Evolutionary conservation across 2,329 filamentous ascomycete genomes (phyloP).

Genomic region (Phialophora expanda): DNA sequence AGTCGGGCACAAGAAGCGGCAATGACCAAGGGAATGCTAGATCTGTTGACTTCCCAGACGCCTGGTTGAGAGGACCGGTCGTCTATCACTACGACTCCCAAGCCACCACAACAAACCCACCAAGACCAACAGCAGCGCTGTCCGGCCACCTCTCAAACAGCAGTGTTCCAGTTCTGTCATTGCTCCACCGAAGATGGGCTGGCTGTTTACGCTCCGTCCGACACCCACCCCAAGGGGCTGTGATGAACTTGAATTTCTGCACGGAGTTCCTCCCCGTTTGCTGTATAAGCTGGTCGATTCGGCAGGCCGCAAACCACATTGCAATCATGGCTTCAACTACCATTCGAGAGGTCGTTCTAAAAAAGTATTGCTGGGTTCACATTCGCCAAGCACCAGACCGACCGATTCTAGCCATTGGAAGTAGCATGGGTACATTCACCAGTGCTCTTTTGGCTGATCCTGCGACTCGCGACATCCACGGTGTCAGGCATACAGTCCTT

Average conservation of each 20-base stretch:
- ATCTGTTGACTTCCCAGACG: constrained; percentile 55
- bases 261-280: background rate
- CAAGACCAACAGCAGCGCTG: background rate
- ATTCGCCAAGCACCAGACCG: background rate
- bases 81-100: background rate
- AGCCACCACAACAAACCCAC: background rate
- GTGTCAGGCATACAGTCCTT: background rate
- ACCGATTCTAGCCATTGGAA: background rate
- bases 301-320: background rate
- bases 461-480: background rate
- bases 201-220: background rate
- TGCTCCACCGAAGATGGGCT: background rate
- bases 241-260: background rate
- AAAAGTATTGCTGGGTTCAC: background rate
- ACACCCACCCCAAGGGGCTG: background rate
- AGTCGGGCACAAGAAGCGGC: constrained; percentile 83
- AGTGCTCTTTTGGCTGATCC: background rate
- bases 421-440: background rate
- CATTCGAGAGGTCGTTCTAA: background rate
- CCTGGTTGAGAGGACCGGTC: constrained; percentile 11
- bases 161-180: background rate
- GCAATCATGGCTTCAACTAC: background rate
- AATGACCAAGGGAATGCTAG: constrained; percentile 85
- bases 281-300: background rate
- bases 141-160: background rate